These are phyloP conservation scores for Pyrenochaeta sp. DNA, from an alignment of 2,329 filamentous ascomycete genomes.

Conservation along the genomic window DNA sequence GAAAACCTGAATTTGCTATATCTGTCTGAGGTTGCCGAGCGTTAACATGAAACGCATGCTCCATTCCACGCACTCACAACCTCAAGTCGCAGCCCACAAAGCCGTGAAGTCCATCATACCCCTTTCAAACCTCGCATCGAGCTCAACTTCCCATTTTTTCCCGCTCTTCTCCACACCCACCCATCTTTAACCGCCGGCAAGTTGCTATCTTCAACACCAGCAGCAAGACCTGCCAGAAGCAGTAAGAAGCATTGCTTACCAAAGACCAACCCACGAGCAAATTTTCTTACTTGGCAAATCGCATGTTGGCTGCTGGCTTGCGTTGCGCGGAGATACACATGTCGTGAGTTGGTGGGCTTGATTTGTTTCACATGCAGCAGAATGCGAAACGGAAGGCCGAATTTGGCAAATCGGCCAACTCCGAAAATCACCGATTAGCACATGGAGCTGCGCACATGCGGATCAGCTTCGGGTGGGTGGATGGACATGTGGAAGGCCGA, in stretches of 20 bases:
- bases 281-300: neutral
- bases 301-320: neutral
- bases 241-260: slow-evolving; percentile 6
- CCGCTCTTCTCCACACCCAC: neutral
- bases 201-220: slow-evolving; percentile 9
- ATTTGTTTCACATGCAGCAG: neutral
- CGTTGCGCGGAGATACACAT: neutral
- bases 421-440: neutral
- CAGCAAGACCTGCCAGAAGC: slow-evolving; percentile 6
- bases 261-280: neutral
- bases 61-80: neutral
- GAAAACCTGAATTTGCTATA: too few species aligned
- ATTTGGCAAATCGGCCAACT: neutral
- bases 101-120: neutral
- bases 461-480: neutral
- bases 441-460: neutral
- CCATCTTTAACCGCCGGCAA: slow-evolving; percentile 19
- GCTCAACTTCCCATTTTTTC: neutral
- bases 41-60: neutral
- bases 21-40: too few species aligned
- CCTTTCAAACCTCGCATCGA: slow-evolving; percentile 4
- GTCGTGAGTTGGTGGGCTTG: neutral
- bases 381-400: neutral
- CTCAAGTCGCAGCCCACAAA: neutral
- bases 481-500: neutral